Evolutionary conservation across 2,329 filamentous ascomycete species (phyloP), one percentile per base, ranked within the genome.

Genomic region (Aschersonia sp.): DNA sequence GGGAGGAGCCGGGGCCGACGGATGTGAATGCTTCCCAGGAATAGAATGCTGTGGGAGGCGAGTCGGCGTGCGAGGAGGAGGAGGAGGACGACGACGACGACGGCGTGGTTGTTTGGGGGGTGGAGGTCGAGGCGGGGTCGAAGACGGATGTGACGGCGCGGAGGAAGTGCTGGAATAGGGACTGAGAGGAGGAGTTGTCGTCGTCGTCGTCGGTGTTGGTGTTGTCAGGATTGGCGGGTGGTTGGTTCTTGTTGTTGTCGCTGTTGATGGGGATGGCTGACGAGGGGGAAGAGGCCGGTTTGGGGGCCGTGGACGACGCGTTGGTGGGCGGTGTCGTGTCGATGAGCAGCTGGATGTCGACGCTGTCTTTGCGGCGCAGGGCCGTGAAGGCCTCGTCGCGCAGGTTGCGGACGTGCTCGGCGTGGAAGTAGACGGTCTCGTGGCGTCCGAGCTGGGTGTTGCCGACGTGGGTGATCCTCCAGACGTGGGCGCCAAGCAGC

Each of bases 341-440:
- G 35, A 63, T 53, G 32, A 65, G 81, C 47, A 92, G 63, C 50
- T 89, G 73, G 41, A 95, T 64, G 55, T 94, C 86, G 46, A 94
- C 70, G 52, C 82, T 75, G 48, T 84, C 73, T 4, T 77, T 65
- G 57, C 95, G 86, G 44, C 85, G 78, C 30, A 89, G 72, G 31
- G 86, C 77, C 7, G 82, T 85, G 62, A 96, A 96, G 49, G 89
- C 82, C 10, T 89, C 85, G 63, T 96, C 91, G 29, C 79, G 77
- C 38, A 89, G 76, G 53, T 85, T 82, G 49, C 84, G 79, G 31
- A 88, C 80, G 30, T 91, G 77, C 50, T 88, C 80, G 30, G 84
- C 79, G 44, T 84, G 75, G 53, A 97, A 77, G 59, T 86, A 85
- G 28, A 96, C 80, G 53, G 83, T 85, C 64, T 97, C 91, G 59